Evolutionary conservation across 768 basidiomycete genomes (phyloP).

Genomic region (Kwoniella botswanensis): DNA sequence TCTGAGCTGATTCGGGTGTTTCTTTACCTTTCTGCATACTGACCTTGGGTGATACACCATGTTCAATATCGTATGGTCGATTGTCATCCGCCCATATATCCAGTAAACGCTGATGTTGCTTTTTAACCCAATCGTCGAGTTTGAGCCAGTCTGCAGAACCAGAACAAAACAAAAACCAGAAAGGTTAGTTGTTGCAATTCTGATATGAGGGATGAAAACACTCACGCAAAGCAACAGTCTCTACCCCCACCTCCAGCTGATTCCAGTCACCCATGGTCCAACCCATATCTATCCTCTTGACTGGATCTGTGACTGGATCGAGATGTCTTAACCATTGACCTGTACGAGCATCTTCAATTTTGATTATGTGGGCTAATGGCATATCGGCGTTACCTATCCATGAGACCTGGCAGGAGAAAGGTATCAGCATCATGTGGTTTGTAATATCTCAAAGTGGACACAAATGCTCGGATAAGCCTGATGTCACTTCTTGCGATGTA

Average conservation of each 20-base stretch:
- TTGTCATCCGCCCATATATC: slow-evolving; percentile 52
- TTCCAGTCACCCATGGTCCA: slow-evolving; percentile 60
- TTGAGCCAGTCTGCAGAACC: slow-evolving; percentile 55
- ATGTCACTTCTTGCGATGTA: too few species aligned
- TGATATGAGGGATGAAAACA: slow-evolving; percentile 11
- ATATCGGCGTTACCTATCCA: slow-evolving; percentile 59
- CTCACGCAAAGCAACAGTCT: slow-evolving; percentile 58
- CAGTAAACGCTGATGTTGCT: slow-evolving; percentile 49
- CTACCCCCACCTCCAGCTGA: slow-evolving; percentile 53
- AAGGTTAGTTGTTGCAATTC: not conserved
- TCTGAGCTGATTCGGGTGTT: slow-evolving; percentile 48
- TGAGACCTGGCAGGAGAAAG: slow-evolving; percentile 41
- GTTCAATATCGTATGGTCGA: slow-evolving; percentile 48
- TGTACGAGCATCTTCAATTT: slow-evolving; percentile 59
- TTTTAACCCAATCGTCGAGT: slow-evolving; percentile 55
- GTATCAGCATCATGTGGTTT: not conserved
- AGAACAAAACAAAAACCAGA: not conserved
- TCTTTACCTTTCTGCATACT: slow-evolving; percentile 50
- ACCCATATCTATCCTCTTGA: slow-evolving; percentile 56
- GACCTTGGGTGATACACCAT: slow-evolving; percentile 49
- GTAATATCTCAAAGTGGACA: too few species aligned
- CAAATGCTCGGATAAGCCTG: too few species aligned
- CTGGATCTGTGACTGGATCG: slow-evolving; percentile 56
- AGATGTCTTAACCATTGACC: slow-evolving; percentile 59
- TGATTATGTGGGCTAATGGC: slow-evolving; percentile 55